phyloP scores from a whole-genome alignment of 2,329 filamentous ascomycete species.

The Lecanicillium sp. region DNA sequence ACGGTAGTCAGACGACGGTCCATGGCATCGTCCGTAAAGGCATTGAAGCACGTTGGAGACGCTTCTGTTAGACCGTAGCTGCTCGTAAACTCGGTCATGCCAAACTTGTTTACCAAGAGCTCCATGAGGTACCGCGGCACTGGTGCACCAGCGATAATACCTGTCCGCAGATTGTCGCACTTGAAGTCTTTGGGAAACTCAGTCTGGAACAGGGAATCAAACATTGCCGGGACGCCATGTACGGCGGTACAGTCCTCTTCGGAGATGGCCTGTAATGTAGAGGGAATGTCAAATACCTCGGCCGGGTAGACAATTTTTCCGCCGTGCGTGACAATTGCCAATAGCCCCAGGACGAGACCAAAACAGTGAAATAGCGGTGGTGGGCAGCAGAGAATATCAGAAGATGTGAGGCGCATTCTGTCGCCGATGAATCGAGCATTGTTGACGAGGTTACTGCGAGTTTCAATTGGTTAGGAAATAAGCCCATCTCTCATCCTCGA shows the following conservation, averaged over 20 bases:
- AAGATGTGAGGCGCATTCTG: conserved; percentile 58
- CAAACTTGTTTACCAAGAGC: conserved; percentile 58
- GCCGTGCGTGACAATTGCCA: conserved; percentile 66
- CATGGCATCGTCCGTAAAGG: conserved; percentile 64
- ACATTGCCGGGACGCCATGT: conserved; percentile 80
- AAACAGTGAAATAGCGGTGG: conserved; percentile 84
- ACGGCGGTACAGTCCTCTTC: conserved; percentile 64
- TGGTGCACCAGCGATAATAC: conserved; percentile 71
- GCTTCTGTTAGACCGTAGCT: conserved; percentile 71
- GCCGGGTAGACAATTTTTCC: conserved; percentile 68
- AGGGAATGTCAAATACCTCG: conserved; percentile 62
- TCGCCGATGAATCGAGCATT: conserved; percentile 66
- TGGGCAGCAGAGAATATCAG: conserved; percentile 69
- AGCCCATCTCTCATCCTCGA: conserved; percentile 2
- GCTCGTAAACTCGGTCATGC: conserved; percentile 66
- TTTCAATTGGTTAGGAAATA: conserved; percentile 6
- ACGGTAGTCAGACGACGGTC: conserved; percentile 61
- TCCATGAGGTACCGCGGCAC: conserved; percentile 71
- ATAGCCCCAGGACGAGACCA: conserved; percentile 67
- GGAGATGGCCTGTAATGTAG: conserved; percentile 58
- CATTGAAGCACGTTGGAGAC: conserved; percentile 73
- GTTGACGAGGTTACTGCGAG: conserved; percentile 48
- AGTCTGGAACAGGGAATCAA: conserved; percentile 55
- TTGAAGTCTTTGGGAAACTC: conserved; percentile 31
- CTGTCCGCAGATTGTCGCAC: conserved; percentile 55